Conservation (phyloP, 108 stramenopile species). For the Epithemia pelagica region DNA sequence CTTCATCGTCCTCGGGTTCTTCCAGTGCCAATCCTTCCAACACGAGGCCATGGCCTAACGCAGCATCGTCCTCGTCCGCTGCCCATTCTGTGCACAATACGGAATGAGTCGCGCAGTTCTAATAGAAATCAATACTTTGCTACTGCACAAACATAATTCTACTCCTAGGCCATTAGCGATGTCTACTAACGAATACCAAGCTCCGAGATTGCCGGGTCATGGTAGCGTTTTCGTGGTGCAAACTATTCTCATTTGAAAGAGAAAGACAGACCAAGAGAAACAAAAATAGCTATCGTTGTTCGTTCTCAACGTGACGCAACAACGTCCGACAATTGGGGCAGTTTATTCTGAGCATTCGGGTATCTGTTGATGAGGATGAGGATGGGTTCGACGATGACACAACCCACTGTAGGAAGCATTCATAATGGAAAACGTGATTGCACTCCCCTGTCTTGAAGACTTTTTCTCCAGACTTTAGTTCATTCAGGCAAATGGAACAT, state of each 20-base stretch:
- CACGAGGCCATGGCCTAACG: background rate
- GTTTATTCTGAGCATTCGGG: background rate
- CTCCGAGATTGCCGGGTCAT: no score
- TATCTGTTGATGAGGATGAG: conserved; percentile 8
- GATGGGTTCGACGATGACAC: background rate
- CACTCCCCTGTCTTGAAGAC: conserved; percentile 1
- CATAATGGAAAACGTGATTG: conserved; percentile 10
- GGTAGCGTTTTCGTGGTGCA: no score
- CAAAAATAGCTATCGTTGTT: no score
- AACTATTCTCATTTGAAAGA: no score
- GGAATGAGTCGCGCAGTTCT: background rate
- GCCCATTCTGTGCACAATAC: background rate
- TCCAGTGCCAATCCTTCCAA: background rate
- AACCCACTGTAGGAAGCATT: conserved; percentile 9
- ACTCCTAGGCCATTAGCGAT: no score
- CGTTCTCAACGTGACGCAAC: no score
- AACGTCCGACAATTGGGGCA: background rate
- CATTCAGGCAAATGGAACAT: conserved; percentile 10
- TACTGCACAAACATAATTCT: no score
- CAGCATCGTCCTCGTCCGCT: background rate
- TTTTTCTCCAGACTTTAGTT: conserved; percentile 2
- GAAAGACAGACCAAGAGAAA: no score
- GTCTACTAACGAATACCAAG: no score
- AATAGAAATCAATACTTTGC: background rate
- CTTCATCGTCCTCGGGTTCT: conserved; percentile 3